Conservation (phyloP, 2,329 filamentous ascomycete genomes). For the Neopestalotiopsis sp. region DNA sequence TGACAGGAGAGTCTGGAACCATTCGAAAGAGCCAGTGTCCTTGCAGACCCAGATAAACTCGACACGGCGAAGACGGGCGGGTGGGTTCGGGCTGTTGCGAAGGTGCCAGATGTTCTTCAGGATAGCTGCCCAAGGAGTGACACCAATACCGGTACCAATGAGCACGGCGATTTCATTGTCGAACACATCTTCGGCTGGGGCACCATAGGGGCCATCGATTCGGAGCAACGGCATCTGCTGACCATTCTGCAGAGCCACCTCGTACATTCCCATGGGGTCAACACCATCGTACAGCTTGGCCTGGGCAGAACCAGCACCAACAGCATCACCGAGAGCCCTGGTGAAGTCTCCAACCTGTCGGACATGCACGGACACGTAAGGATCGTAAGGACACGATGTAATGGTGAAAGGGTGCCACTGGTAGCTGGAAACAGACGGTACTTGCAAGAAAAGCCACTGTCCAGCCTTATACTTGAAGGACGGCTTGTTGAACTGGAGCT, state of each 20-base stretch:
- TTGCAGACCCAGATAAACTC: conserved; percentile 99
- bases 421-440: conserved; percentile 83
- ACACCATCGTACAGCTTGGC: conserved; percentile 88
- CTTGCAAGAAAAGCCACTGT: conserved; percentile 96
- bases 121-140: conserved; percentile 86
- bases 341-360: conserved; percentile 98
- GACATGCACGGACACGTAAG: conserved; percentile 92
- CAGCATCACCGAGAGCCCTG: conserved; percentile 86
- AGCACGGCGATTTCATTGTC: conserved; percentile 88
- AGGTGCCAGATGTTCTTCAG: conserved; percentile 99
- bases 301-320: conserved; percentile 90
- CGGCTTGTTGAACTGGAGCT: conserved; percentile 96
- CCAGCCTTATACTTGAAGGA: conserved; percentile 98
- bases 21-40: conserved; percentile 94
- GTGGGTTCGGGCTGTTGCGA: conserved; percentile 87
- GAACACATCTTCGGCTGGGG: conserved; percentile 96
- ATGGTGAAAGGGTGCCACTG: conserved; percentile 99
- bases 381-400: conserved; percentile 95
- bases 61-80: conserved; percentile 86
- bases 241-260: conserved; percentile 91
- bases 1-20: conserved; percentile 94
- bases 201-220: conserved; percentile 95
- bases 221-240: conserved; percentile 89
- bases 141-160: conserved; percentile 85
- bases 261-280: conserved; percentile 96